These are phyloP conservation scores for Silene uniflora DNA, from an alignment of 148 eudicot genomes.

Conservation along the genomic window DNA sequence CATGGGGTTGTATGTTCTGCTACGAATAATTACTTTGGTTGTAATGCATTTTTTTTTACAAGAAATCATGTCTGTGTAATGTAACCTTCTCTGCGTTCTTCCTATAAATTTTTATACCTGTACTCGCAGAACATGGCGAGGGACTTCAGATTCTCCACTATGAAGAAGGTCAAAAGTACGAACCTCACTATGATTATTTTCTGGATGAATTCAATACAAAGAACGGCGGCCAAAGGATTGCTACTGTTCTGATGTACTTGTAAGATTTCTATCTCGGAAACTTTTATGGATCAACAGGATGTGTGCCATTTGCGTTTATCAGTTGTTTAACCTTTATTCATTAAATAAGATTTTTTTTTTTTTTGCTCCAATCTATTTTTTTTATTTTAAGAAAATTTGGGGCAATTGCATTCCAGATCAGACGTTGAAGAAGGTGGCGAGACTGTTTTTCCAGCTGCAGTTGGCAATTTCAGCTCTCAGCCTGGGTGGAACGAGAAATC, in stretches of 20 bases:
- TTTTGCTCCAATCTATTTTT: neutral
- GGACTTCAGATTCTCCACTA: constrained; percentile 76
- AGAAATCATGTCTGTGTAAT: neutral
- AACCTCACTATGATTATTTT: constrained; percentile 72
- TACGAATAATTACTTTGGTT: neutral
- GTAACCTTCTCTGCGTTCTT: neutral
- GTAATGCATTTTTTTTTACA: neutral
- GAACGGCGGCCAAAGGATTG: constrained; percentile 79
- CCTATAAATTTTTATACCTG: neutral
- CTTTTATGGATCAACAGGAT: neutral
- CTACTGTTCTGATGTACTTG: constrained; percentile 71
- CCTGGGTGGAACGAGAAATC: constrained; percentile 64
- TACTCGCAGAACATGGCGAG: constrained; percentile 50
- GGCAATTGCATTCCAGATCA: constrained; percentile 39
- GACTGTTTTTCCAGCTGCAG: constrained; percentile 62
- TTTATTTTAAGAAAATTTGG: neutral
- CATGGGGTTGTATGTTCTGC: neutral
- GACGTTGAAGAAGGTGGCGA: constrained; percentile 89
- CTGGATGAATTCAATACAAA: constrained; percentile 61
- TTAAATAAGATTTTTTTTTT: neutral
- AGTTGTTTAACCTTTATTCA: neutral
- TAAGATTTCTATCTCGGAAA: constrained; percentile 31
- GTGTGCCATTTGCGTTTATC: neutral
- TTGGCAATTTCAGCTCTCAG: constrained; percentile 48
- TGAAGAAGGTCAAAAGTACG: constrained; percentile 75